A percentile compares a stretch with the other conserved stretches of the same genome.
Conservation (phyloP, 768 basidiomycete species). For the Tulasnella sp. region DNA sequence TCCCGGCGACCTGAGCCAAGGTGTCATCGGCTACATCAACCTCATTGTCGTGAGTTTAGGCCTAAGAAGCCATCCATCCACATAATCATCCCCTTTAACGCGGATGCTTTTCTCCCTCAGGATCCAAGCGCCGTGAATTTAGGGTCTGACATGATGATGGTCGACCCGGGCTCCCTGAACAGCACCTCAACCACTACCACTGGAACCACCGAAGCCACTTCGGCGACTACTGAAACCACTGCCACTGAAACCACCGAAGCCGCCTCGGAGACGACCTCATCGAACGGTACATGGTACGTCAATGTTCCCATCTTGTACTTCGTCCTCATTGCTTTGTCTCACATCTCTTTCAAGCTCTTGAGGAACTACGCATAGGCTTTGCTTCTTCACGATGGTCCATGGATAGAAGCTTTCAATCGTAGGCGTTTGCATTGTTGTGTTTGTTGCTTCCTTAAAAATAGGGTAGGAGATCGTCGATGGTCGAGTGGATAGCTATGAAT, state of each 20-base stretch:
- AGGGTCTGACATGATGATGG: not conserved
- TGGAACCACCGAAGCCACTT: not conserved
- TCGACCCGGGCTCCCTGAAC: not conserved
- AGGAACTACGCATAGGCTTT: not conserved
- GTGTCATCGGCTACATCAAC: slow-evolving; percentile 20
- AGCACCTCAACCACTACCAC: not conserved
- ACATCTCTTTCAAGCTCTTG: not conserved
- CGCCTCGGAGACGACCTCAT: not conserved
- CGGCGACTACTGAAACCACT: not conserved
- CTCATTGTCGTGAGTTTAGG: slow-evolving; percentile 17
- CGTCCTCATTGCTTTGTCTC: not conserved
- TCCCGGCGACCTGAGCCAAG: slow-evolving; percentile 16
- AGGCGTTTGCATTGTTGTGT: not conserved
- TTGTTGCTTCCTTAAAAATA: not conserved
- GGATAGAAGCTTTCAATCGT: not conserved
- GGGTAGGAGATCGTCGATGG: not conserved
- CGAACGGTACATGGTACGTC: not conserved
- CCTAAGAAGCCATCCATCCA: not conserved
- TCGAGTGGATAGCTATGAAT: not conserved
- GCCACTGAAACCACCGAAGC: not conserved
- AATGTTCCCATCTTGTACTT: not conserved
- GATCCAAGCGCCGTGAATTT: not conserved
- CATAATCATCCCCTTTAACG: not conserved
- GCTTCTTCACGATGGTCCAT: not conserved
- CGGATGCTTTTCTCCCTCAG: not conserved